Evolutionary conservation across 2,329 filamentous ascomycete species (phyloP).

Genomic region (Colletotrichum endophyticum): DNA sequence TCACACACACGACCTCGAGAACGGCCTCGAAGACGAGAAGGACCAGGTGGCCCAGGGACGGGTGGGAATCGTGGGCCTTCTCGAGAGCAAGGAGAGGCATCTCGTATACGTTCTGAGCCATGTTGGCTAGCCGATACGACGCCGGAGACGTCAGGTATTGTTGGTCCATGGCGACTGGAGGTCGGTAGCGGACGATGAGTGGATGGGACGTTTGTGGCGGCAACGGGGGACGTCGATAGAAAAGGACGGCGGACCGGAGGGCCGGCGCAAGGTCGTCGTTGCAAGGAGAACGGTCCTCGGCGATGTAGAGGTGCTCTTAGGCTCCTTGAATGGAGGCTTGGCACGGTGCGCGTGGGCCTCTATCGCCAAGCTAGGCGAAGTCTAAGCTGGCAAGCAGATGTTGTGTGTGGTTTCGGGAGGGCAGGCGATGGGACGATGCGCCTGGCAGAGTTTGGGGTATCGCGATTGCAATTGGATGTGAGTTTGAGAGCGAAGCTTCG

Average conservation of each 20-base stretch:
- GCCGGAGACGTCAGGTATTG: slow-evolving; percentile 45
- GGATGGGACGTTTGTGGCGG: neutral
- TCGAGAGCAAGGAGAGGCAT: slow-evolving; percentile 45
- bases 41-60: slow-evolving; percentile 71
- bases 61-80: slow-evolving; percentile 59
- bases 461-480: neutral
- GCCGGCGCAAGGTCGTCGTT: neutral
- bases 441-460: neutral
- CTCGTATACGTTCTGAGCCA: slow-evolving; percentile 44
- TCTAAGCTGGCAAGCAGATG: neutral
- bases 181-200: neutral
- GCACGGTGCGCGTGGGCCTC: slow-evolving; percentile 14
- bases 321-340: slow-evolving; percentile 11
- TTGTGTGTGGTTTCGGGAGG: slow-evolving; percentile 5
- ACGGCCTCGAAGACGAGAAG: slow-evolving; percentile 94
- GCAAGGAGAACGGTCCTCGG: neutral
- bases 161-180: slow-evolving; percentile 10
- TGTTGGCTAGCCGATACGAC: slow-evolving; percentile 47
- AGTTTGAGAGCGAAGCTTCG: neutral
- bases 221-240: neutral
- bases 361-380: neutral
- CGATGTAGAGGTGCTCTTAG: neutral
- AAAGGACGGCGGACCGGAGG: neutral
- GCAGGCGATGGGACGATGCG: neutral
- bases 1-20: slow-evolving; percentile 93